phyloP scores from a whole-genome alignment of 2,329 filamentous ascomycete genomes.

The Rugonectria rugulosa region DNA sequence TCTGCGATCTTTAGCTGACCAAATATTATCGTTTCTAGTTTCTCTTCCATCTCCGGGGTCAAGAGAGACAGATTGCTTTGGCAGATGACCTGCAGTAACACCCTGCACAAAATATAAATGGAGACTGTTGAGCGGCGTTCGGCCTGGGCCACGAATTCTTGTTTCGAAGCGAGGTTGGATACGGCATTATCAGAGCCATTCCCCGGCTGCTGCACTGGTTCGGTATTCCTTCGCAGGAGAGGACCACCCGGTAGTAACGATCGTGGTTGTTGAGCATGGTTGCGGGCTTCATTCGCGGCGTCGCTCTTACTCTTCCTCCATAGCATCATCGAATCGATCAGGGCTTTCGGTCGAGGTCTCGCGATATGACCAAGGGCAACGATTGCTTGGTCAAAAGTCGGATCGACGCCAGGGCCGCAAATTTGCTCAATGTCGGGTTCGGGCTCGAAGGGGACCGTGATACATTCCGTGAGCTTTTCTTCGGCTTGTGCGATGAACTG shows the following conservation, averaged over 20 bases:
- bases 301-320: conserved; percentile 98
- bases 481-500: conserved; percentile 96
- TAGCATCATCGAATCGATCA: conserved; percentile 97
- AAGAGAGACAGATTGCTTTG: conserved; percentile 86
- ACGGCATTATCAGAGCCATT: conserved; percentile 40
- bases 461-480: conserved; percentile 90
- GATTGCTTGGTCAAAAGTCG: conserved; percentile 92
- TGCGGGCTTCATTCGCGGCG: conserved; percentile 74
- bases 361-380: conserved; percentile 93
- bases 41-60: conserved; percentile 90
- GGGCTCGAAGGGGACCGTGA: conserved; percentile 78
- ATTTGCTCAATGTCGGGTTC: conserved; percentile 88
- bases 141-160: conserved; percentile 78
- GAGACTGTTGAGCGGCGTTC: conserved; percentile 93
- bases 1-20: conserved; percentile 92
- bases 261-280: conserved; percentile 62
- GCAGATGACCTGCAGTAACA: conserved; percentile 91
- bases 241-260: conserved; percentile 53
- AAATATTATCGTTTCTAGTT: conserved; percentile 95
- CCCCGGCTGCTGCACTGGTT: conserved; percentile 66
- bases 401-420: conserved; percentile 88
- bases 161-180: conserved; percentile 56
- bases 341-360: conserved; percentile 88
- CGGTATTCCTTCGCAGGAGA: conserved; percentile 76
- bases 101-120: conserved; percentile 93